Percentiles rank a stretch among this genome's conserved stretches.
Conservation (phyloP, 768 basidiomycete species). For the Sarcomyxa edulis region DNA sequence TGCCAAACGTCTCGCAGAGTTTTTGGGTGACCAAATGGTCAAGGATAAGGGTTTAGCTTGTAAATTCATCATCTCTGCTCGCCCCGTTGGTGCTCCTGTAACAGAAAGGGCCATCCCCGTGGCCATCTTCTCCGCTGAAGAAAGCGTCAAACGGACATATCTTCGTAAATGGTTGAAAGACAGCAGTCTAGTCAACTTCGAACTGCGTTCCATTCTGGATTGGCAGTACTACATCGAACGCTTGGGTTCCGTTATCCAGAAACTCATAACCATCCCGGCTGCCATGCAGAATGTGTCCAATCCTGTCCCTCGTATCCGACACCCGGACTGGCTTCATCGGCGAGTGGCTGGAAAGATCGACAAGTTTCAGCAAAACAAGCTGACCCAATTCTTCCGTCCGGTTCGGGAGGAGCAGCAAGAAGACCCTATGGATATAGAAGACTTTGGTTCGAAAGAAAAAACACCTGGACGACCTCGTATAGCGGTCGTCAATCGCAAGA, state of each 20-base stretch:
- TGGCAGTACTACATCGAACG: conserved; percentile 99
- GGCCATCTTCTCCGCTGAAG: conserved; percentile 96
- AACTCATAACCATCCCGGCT: conserved; percentile 97
- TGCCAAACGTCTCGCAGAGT: conserved; percentile 90
- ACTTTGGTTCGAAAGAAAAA: conserved; percentile 26
- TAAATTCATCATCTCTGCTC: conserved; percentile 97
- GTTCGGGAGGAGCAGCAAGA: conserved; percentile 24
- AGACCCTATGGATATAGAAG: conserved; percentile 57
- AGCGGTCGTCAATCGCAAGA: conserved; percentile 50
- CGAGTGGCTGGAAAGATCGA: conserved; percentile 86
- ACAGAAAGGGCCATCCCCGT: conserved; percentile 96
- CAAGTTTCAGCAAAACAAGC: conserved; percentile 97
- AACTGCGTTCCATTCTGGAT: conserved; percentile 90
- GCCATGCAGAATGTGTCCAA: conserved; percentile 97
- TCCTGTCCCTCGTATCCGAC: conserved; percentile 91
- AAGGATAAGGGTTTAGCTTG: conserved; percentile 99
- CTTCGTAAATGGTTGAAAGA: conserved; percentile 97
- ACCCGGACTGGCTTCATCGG: conserved; percentile 96
- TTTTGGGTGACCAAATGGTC: conserved; percentile 97
- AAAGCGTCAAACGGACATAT: conserved; percentile 82
- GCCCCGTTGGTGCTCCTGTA: conserved; percentile 88
- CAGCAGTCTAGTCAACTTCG: conserved; percentile 79
- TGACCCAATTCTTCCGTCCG: conserved; percentile 87
- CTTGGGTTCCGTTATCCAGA: conserved; percentile 96
- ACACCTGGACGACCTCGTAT: conserved; percentile 32